Conservation (phyloP, 2,329 filamentous ascomycete species). For the Colletotrichum tamarilloi region DNA sequence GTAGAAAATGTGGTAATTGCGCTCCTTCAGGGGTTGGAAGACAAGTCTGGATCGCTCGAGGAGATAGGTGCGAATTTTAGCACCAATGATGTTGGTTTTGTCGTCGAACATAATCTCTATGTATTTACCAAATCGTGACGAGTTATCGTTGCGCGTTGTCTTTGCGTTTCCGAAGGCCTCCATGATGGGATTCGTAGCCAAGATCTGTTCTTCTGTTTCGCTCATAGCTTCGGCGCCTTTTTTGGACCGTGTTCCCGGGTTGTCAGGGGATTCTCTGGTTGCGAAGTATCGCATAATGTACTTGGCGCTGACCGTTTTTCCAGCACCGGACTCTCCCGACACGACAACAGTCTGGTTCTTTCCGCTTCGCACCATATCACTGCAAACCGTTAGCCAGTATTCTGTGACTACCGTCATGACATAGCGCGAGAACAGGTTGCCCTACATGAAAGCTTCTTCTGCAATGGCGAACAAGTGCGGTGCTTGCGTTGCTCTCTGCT, state of each 20-base stretch:
- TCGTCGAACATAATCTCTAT: conserved; percentile 99
- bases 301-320: conserved; percentile 99
- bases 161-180: conserved; percentile 99
- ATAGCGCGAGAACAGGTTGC: background rate
- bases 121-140: conserved; percentile 98
- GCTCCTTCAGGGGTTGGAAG: conserved; percentile 96
- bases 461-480: conserved; percentile 99
- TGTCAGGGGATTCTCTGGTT: conserved; percentile 92
- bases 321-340: conserved; percentile 98
- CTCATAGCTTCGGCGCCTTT: conserved; percentile 86
- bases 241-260: conserved; percentile 81
- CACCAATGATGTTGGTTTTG: conserved; percentile 94
- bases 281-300: conserved; percentile 99
- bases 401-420: background rate
- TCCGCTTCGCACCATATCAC: conserved; percentile 95
- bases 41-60: conserved; percentile 95
- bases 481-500: conserved; percentile 94
- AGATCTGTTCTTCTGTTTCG: conserved; percentile 97
- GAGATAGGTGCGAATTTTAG: conserved; percentile 95
- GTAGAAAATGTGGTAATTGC: conserved; percentile 99
- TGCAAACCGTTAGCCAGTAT: conserved; percentile 56
- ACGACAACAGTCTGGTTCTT: conserved; percentile 99
- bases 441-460: conserved; percentile 96
- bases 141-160: conserved; percentile 99
- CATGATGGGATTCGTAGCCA: conserved; percentile 99